Evolutionary conservation across 352 stramenopile species (phyloP), one percentile per base, ranked within the genome.

Genomic region (Globisporangium camurandrum): DNA sequence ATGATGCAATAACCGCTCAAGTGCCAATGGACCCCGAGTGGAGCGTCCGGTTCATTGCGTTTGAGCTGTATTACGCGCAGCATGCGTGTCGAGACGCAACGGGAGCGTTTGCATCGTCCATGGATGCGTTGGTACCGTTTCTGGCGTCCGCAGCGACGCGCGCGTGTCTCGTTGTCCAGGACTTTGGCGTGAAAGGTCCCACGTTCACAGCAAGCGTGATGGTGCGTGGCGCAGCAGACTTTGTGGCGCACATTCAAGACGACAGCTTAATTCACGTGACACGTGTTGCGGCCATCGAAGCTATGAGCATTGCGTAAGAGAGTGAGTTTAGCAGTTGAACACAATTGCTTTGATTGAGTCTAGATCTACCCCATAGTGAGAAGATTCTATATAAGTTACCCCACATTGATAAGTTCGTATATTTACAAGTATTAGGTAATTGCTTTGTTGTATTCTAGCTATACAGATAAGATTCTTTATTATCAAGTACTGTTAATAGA

Each of bases 31-130:
- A 86, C 42, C 61, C 54, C 5, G 51, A 74, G 49, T 88, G 72
- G 71, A 37, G 56, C 20, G 54, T 81, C 11, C 65, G 71, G 1
- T 86, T 74, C 28, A 49, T 73, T 2, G 65, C 57, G 17, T 88
- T 88, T 45, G 66, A 85, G 57, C 63, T 81, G 19, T 88, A 85
- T 48, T 85, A 88, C 44, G 74, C 77, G 2, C 77, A 88, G 37
- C 58, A 78, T 24, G 64, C 61, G 1, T 81, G 66, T 37, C 51
- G 66, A 34, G 49, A 57, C 3, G 36, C 31, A 26, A 57, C 55
- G 14, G 54, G 64, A 22, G 16, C 36, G 24, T 88, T 72, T 36
- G 64, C 76, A 0, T 43, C 43, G n/a, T 45, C 12, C 20, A 37
- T 71, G 20, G 52, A 61, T 5, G 46, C 66, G 19, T 44, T 86